Conservation (phyloP, 305 asterid genomes). For the Petunia hybrid region DNA sequence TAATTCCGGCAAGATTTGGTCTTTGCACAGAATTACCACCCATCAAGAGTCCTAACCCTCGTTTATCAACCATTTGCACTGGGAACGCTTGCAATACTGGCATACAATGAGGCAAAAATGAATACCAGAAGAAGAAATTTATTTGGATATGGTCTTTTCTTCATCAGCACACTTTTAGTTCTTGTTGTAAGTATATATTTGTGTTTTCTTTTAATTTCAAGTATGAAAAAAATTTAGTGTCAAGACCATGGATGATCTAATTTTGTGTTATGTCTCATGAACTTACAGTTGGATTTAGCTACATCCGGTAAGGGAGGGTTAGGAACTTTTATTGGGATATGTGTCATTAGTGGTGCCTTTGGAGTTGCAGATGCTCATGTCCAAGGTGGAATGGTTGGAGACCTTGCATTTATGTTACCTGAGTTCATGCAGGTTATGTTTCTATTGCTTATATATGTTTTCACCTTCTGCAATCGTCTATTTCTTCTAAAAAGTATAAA, state of each 20-base stretch:
- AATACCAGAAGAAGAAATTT: conserved; percentile 52
- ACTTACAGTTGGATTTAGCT: conserved; percentile 53
- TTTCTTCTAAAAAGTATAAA: background rate
- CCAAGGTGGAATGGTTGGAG: conserved; percentile 60
- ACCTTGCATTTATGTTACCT: conserved; percentile 50
- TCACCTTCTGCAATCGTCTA: background rate
- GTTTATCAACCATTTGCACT: conserved; percentile 62
- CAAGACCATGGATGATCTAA: background rate
- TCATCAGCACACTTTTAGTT: conserved; percentile 46
- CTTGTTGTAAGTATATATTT: conserved; percentile 46
- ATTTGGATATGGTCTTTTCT: conserved; percentile 50
- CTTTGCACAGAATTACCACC: conserved; percentile 47
- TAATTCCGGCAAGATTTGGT: background rate
- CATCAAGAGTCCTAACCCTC: conserved; percentile 60
- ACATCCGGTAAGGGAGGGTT: conserved; percentile 55
- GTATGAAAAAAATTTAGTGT: background rate
- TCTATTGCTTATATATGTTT: background rate
- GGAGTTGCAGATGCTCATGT: conserved; percentile 57
- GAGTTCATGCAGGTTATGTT: conserved; percentile 49
- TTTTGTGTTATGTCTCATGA: background rate
- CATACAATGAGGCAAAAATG: conserved; percentile 54
- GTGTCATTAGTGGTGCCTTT: conserved; percentile 48
- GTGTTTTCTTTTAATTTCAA: background rate
- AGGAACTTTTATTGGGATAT: conserved; percentile 47
- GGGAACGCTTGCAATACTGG: conserved; percentile 49